Conservation (phyloP, 2,329 filamentous ascomycete genomes). For the Exophiala bonariae region DNA sequence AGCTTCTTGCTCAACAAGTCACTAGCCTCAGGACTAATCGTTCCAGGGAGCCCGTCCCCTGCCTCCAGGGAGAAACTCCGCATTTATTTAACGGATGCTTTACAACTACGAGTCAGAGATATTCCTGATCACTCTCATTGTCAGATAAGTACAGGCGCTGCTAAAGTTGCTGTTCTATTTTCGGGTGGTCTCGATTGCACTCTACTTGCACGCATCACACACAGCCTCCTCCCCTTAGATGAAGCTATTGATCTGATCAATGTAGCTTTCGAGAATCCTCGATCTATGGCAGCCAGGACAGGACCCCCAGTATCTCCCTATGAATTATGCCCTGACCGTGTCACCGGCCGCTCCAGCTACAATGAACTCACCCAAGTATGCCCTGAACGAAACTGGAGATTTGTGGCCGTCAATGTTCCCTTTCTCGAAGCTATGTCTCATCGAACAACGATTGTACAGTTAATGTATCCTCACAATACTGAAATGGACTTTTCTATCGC, state of each 20-base stretch:
- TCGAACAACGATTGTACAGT: conserved; percentile 65
- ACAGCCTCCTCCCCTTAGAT: conserved; percentile 68
- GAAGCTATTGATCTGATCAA: conserved; percentile 87
- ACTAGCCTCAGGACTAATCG: neutral
- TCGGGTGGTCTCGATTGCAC: conserved; percentile 95
- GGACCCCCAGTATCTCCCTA: conserved; percentile 57
- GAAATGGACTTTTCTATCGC: conserved; percentile 99
- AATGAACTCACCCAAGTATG: conserved; percentile 71
- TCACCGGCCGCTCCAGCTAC: conserved; percentile 79
- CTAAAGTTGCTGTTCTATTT: conserved; percentile 75
- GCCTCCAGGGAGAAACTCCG: conserved; percentile 11
- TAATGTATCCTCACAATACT: conserved; percentile 92
- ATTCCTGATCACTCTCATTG: conserved; percentile 22
- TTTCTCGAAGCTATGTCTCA: conserved; percentile 73
- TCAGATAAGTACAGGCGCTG: conserved; percentile 23
- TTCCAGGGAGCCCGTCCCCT: conserved; percentile 10
- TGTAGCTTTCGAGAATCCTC: conserved; percentile 93
- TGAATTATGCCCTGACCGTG: conserved; percentile 84
- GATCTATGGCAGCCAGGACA: conserved; percentile 57
- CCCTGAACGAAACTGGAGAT: conserved; percentile 73
- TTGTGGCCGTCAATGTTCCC: conserved; percentile 77
- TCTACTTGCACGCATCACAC: conserved; percentile 74
- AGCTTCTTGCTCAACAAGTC: conserved; percentile 11
- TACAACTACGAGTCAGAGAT: conserved; percentile 21
- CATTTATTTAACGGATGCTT: conserved; percentile 18